These are phyloP conservation scores for Ogataea corticis DNA, from an alignment of 805 yeast genomes.

Conservation along the genomic window DNA sequence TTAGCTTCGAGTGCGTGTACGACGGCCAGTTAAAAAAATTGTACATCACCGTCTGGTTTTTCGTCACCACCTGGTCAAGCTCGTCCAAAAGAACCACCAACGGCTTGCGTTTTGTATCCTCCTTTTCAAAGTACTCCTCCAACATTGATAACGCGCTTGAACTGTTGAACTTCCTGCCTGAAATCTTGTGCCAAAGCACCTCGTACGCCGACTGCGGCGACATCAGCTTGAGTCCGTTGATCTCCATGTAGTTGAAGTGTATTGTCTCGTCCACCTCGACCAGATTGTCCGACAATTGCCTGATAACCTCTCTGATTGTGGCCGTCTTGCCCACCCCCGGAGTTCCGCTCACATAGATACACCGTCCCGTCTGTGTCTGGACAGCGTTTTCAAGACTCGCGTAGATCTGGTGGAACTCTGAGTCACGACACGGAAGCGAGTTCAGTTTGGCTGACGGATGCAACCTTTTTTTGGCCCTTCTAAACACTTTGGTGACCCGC, in stretches of 20 bases:
- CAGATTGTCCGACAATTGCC: constrained; percentile 49
- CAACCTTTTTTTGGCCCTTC: constrained; percentile 41
- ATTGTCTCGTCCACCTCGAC: constrained; percentile 21
- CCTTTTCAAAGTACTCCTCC: constrained; percentile 63
- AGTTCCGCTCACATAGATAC: constrained; percentile 90
- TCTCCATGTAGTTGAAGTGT: constrained; percentile 74
- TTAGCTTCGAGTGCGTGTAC: constrained; percentile 69
- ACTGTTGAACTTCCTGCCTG: constrained; percentile 58
- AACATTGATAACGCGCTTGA: constrained; percentile 64
- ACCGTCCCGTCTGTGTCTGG: constrained; percentile 69
- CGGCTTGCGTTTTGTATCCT: constrained; percentile 44
- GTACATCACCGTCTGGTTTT: constrained; percentile 83
- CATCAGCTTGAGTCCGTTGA: constrained; percentile 85
- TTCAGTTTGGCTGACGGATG: constrained; percentile 42
- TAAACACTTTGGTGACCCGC: constrained; percentile 26
- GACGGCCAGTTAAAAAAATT: constrained; percentile 98
- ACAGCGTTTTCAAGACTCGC: constrained; percentile 71
- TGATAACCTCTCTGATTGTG: constrained; percentile 82
- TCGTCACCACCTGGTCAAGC: constrained; percentile 85
- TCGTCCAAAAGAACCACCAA: constrained; percentile 86
- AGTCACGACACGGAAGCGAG: constrained; percentile 82
- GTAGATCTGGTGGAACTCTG: constrained; percentile 73
- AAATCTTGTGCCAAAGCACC: constrained; percentile 72
- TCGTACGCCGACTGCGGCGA: constrained; percentile 83
- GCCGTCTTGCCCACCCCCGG: constrained; percentile 99